phyloP scores from a whole-genome alignment of 768 basidiomycete genomes.

The Calocybe indica region DNA sequence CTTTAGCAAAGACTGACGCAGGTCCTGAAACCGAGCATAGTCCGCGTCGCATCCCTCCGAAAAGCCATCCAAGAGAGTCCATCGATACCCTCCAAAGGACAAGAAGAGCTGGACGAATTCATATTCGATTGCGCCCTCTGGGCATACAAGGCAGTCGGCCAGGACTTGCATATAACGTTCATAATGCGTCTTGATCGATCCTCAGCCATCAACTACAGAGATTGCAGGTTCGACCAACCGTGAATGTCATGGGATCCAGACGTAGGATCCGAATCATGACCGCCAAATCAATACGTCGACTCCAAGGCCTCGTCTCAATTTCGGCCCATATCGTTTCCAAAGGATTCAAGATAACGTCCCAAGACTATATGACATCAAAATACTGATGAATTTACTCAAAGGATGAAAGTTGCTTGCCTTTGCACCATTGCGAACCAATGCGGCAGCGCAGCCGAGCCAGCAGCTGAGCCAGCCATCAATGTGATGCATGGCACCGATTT shows the following conservation, averaged over 20 bases:
- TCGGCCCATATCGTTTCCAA: conserved; percentile 50
- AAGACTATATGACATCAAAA: conserved; percentile 36
- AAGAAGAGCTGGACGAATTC: conserved; percentile 54
- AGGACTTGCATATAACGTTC: conserved; percentile 45
- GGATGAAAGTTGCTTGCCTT: conserved; percentile 15
- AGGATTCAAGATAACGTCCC: conserved; percentile 51
- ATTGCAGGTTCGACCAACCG: conserved; percentile 28
- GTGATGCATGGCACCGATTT: conserved; percentile 20
- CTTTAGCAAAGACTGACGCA: too few species aligned
- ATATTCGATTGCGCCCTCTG: conserved; percentile 45
- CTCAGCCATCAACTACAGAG: neutral
- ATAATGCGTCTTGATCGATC: neutral
- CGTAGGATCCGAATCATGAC: conserved; percentile 53
- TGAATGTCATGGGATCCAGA: conserved; percentile 56
- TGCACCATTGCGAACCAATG: conserved; percentile 36
- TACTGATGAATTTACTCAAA: neutral
- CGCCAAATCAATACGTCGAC: conserved; percentile 55
- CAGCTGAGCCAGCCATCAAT: conserved; percentile 60
- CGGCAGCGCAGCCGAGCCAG: conserved; percentile 67
- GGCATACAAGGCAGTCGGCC: conserved; percentile 44
- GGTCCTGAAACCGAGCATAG: too few species aligned
- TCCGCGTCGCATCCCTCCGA: too few species aligned
- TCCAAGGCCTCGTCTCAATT: conserved; percentile 44
- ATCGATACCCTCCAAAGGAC: conserved; percentile 12
- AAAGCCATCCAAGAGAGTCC: too few species aligned